Base-by-base conservation (phyloP, 805 yeast species). In the Candida germanica region DNA sequence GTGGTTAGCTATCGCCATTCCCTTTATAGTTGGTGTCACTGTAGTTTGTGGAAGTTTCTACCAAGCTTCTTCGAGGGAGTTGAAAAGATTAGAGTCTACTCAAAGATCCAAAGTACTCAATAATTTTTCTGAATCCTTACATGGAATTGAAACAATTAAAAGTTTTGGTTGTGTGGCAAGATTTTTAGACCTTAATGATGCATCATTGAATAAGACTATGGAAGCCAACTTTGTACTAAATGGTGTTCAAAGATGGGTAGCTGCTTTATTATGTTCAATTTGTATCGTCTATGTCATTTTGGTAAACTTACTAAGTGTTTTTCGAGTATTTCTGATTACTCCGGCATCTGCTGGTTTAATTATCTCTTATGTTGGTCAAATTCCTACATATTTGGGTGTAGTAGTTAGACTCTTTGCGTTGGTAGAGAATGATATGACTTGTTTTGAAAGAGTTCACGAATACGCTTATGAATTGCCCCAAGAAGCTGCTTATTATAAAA, bases 401-500 rank as follows among this genome's bases (percentile, higher is more conserved):
- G 45, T 54, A 30, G 46, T 64, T 29, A 52, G 64, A 43, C 43
- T 53, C 21, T 47, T 38, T 33, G 58, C 70, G 3, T 59, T 58
- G 42, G 61, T 58, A 22, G 70, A 64, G 38, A 62, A 60, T 40
- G 66, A 61, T 36, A 58, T 64, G 65, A 64, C 64, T 29, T 56
- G 64, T 2, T 65, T 51, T 15, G 70, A 64, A 42, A 58, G 70
- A 51, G 39, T 64, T 9, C 50, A 56, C 31, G 51, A 53, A 26
- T 64, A 61, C 41, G 87, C 85, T 1, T 66, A 62, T 43, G 63
- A 73, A 13, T 58, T 87, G 36, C 80, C 78, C 1, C 79, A 79
- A 48, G 95, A 86, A 55, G 83, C 83, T 1, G 71, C 83, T 0
- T 75, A 71, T 58, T 74, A 49, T 46, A 69, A 60, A 22, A 60